Conservation (phyloP, 495 filamentous ascomycete genomes). For the Bathelium albidoporum region DNA sequence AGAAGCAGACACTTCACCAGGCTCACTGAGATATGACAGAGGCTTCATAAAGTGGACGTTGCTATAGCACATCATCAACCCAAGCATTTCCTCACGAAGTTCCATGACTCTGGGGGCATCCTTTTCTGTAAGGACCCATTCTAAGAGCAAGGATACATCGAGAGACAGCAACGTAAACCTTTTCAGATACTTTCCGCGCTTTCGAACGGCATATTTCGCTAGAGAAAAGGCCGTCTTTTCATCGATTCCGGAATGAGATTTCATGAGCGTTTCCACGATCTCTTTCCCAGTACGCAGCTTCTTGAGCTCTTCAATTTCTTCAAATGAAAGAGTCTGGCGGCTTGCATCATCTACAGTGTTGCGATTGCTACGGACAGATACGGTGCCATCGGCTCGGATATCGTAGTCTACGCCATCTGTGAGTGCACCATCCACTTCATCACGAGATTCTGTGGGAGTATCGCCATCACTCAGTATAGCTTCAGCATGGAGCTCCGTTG, state of each 20-base stretch:
- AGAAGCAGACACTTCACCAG: constrained; percentile 25
- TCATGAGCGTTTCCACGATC: constrained; percentile 74
- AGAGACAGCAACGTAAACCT: constrained; percentile 75
- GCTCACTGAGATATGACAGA: constrained; percentile 22
- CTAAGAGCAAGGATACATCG: constrained; percentile 61
- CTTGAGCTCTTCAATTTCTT: constrained; percentile 90
- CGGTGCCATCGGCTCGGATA: constrained; percentile 43
- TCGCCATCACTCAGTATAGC: constrained; percentile 45
- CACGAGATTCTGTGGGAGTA: constrained; percentile 38
- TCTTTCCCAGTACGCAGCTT: constrained; percentile 65
- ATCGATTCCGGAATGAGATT: constrained; percentile 74
- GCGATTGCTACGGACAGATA: constrained; percentile 67
- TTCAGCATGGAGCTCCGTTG: constrained; percentile 74
- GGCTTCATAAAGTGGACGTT: constrained; percentile 49
- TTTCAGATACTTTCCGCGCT: constrained; percentile 84
- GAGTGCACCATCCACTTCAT: constrained; percentile 30
- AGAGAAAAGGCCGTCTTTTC: constrained; percentile 91
- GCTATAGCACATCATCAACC: constrained; percentile 54
- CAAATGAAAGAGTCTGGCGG: constrained; percentile 68
- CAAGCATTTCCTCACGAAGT: constrained; percentile 75
- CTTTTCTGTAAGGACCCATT: constrained; percentile 65
- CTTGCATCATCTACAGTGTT: constrained; percentile 69
- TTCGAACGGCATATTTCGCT: constrained; percentile 89
- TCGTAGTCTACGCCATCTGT: constrained; percentile 40
- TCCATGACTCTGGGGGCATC: constrained; percentile 78